Base-by-base conservation (phyloP, 2,329 filamentous ascomycete species). In the Monosporascus ibericus region DNA sequence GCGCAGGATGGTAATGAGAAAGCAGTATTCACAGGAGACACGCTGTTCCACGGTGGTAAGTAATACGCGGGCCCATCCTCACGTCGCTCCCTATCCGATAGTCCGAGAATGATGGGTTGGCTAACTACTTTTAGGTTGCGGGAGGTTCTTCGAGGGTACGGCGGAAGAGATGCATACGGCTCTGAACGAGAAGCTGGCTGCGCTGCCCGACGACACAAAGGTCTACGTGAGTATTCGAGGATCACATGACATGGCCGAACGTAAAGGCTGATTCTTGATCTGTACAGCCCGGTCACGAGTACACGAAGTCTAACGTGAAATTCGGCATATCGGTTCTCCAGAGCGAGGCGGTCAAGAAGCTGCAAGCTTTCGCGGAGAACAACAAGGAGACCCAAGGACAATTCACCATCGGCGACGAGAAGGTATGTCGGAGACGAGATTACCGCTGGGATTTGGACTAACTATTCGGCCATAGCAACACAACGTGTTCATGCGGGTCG, bases 331-430 rank as follows among this genome's bases (percentile, higher is more conserved):
- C 86, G 2, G 87, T 97, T 17, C 75, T 87, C 52, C 84, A 89
- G 63, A 87, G 81, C 42, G 85, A 88, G 48, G 78, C 88, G 0
- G 83, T 96, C 57, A 85, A 88, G 76, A 87, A 85, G 62, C 77
- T 99, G 34, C 77, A 88, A 59, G 77, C 79, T 0, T 96, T 90
- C 68, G 88, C 90, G 1, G 82, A 88, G 51, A 77, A 80, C 55
- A 92, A 96, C 70, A 77, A 85, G 72, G 82, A 96, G 73, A 97
- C 94, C 1, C 92, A 96, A 69, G 94, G 94, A 47, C 89, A 91
- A 66, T 97, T 96, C 63, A 99, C 92, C 0, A 97, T 99, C 70
- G 92, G 87, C 0, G 91, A 99, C 65, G 94, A 99, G 73, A 97
- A 97, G 86, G 89, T 90, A 70, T 52, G 71, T 38, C 9, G 42